These are phyloP conservation scores for Raddia guianensis DNA, from an alignment of 176 grass and related monocot species.

Conservation along the genomic window DNA sequence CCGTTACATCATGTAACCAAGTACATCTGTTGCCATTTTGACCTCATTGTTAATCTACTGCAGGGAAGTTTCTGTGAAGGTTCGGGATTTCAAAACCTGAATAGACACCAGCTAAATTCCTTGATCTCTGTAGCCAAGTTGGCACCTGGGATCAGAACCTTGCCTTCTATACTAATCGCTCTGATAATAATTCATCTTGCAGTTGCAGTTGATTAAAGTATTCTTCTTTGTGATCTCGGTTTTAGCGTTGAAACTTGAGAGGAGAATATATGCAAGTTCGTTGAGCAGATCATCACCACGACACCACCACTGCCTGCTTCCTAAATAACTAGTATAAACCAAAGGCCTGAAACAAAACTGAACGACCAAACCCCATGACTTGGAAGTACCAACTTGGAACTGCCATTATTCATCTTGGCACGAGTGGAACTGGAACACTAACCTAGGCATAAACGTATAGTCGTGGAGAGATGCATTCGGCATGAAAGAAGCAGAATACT, in stretches of 20 bases:
- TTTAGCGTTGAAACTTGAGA: slow-evolving; percentile 7
- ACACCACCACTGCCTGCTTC: slow-evolving; percentile 20
- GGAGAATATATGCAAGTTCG: slow-evolving; percentile 41
- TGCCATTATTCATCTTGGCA: neutral
- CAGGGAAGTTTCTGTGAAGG: slow-evolving; percentile 49
- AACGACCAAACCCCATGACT: neutral
- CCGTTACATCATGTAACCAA: neutral
- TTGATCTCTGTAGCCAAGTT: slow-evolving; percentile 49
- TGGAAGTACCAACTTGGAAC: too few relatives aligned
- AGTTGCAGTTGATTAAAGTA: slow-evolving; percentile 38
- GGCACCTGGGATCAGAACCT: slow-evolving; percentile 47
- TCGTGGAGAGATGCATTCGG: neutral
- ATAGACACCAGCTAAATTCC: slow-evolving; percentile 42
- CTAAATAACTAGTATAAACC: slow-evolving; percentile 7
- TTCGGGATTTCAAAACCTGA: slow-evolving; percentile 9
- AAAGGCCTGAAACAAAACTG: neutral
- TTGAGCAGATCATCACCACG: slow-evolving; percentile 31
- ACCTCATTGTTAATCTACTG: slow-evolving; percentile 49
- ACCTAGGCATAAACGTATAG: neutral
- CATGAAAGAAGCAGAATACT: neutral
- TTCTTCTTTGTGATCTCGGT: slow-evolving; percentile 24
- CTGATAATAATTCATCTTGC: slow-evolving; percentile 39
- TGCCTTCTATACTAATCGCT: slow-evolving; percentile 35
- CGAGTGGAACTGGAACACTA: neutral
- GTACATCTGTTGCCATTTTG: slow-evolving; percentile 42